phyloP scores from a whole-genome alignment of 352 stramenopile species.

The Phytopythium ostracodes region DNA sequence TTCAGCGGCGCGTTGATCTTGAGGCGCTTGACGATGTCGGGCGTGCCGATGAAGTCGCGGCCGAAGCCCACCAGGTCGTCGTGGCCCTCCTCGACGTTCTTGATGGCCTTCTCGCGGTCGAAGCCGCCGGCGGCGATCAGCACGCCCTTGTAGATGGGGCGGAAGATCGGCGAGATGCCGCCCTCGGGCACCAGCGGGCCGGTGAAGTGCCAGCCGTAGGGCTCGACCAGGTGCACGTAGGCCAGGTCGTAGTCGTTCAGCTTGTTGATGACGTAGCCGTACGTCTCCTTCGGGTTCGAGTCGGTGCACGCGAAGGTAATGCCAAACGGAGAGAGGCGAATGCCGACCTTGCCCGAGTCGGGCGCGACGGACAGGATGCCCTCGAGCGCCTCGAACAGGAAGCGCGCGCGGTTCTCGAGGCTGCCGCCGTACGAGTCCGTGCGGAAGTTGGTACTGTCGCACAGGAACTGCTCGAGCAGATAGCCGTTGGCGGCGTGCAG shows the following conservation, averaged over 20 bases:
- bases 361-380: slow-evolving; percentile 13
- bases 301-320: slow-evolving; percentile 28
- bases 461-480: slow-evolving; percentile 88
- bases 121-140: slow-evolving; percentile 35
- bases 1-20: slow-evolving; percentile 27
- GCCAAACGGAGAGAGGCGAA: slow-evolving; percentile 17
- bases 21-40: slow-evolving; percentile 39
- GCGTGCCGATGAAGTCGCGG: slow-evolving; percentile 51
- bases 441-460: slow-evolving; percentile 62
- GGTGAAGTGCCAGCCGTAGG: slow-evolving; percentile 20
- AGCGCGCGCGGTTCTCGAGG: slow-evolving; percentile 70
- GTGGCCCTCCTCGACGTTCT: slow-evolving; percentile 22
- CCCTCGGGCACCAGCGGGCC: slow-evolving; percentile 17
- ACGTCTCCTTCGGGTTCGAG: slow-evolving; percentile 25
- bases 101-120: slow-evolving; percentile 22
- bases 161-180: slow-evolving; percentile 26
- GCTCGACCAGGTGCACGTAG: slow-evolving; percentile 39
- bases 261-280: slow-evolving; percentile 21
- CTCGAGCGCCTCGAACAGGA: slow-evolving; percentile 72
- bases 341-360: slow-evolving; percentile 18
- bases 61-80: slow-evolving; percentile 42
- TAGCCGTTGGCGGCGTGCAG: slow-evolving; percentile 90
- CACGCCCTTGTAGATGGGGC: slow-evolving; percentile 34
- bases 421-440: slow-evolving; percentile 80
- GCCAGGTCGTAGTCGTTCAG: slow-evolving; percentile 31